Percentiles rank a stretch among this genome's conserved stretches.
phyloP scores from a whole-genome alignment of 2,329 filamentous ascomycete genomes.

The Trichoderma arundinaceum region DNA sequence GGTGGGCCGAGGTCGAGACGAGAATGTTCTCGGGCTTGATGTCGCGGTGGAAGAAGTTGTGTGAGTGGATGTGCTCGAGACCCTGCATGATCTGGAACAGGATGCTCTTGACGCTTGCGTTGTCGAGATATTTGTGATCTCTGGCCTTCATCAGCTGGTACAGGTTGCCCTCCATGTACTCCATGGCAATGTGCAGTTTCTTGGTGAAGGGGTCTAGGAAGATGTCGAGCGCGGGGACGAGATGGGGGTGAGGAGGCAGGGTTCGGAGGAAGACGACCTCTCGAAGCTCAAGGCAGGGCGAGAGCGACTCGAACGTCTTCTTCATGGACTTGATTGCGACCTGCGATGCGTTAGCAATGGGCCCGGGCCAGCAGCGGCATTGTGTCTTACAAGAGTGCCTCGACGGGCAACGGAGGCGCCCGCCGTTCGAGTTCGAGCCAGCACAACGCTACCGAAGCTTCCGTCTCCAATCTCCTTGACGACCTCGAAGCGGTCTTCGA shows the following conservation, averaged over 20 bases:
- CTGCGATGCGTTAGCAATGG: conserved; percentile 53
- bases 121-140: conserved; percentile 92
- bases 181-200: conserved; percentile 98
- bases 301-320: conserved; percentile 95
- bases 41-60: conserved; percentile 97
- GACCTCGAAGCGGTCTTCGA: conserved; percentile 95
- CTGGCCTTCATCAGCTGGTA: conserved; percentile 99
- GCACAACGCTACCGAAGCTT: conserved; percentile 93
- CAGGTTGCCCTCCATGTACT: conserved; percentile 99
- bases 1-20: conserved; percentile 85
- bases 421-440: conserved; percentile 89
- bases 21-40: conserved; percentile 99
- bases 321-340: conserved; percentile 99
- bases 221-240: conserved; percentile 97
- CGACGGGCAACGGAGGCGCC: conserved; percentile 86
- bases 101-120: conserved; percentile 93
- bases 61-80: conserved; percentile 94
- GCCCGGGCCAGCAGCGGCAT: no score
- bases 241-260: conserved; percentile 83
- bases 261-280: conserved; percentile 97
- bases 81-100: conserved; percentile 96
- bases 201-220: conserved; percentile 96
- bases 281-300: conserved; percentile 87
- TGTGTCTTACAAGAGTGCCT: conserved; percentile 80
- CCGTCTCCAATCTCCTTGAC: conserved; percentile 98